Conservation (phyloP, 306 rosid genomes). For the Trifolium dubium region DNA sequence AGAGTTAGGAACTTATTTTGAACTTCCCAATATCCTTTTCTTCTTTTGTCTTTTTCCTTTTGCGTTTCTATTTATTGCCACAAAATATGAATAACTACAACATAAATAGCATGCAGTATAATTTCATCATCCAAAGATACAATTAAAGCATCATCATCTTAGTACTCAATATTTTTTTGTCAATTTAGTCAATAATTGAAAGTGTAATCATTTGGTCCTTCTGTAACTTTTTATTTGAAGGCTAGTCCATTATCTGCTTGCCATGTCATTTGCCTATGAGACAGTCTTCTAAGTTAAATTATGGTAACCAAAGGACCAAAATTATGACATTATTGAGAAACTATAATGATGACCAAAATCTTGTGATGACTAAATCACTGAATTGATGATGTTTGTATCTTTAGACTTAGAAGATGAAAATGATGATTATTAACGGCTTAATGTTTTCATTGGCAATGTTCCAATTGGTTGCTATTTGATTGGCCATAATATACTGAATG, state of each 20-base stretch:
- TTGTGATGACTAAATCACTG: not conserved
- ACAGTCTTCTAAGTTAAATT: slow-evolving; percentile 4
- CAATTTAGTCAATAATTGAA: slow-evolving; percentile 11
- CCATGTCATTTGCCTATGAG: not conserved
- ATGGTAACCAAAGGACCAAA: slow-evolving; percentile 24
- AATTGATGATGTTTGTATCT: slow-evolving; percentile 13
- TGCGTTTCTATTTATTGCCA: slow-evolving; percentile 17
- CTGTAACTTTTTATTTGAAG: slow-evolving; percentile 11
- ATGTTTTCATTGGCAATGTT: slow-evolving; percentile 27
- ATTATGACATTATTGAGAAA: slow-evolving; percentile 6
- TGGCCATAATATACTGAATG: not conserved
- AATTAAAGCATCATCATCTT: slow-evolving; percentile 11
- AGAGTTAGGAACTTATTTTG: slow-evolving; percentile 25
- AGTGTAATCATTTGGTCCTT: slow-evolving; percentile 21
- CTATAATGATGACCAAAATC: not conserved
- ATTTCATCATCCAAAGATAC: not conserved
- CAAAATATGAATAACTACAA: slow-evolving; percentile 23
- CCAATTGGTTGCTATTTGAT: slow-evolving; percentile 24
- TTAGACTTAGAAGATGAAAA: slow-evolving; percentile 18
- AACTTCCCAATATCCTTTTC: slow-evolving; percentile 6
- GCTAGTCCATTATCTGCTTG: slow-evolving; percentile 6
- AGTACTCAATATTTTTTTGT: not conserved
- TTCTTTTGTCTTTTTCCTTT: slow-evolving; percentile 7
- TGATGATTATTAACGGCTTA: not conserved
- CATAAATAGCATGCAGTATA: slow-evolving; percentile 11